phyloP scores from a whole-genome alignment of 2,329 filamentous ascomycete species.

The Fusarium sarcochroum region DNA sequence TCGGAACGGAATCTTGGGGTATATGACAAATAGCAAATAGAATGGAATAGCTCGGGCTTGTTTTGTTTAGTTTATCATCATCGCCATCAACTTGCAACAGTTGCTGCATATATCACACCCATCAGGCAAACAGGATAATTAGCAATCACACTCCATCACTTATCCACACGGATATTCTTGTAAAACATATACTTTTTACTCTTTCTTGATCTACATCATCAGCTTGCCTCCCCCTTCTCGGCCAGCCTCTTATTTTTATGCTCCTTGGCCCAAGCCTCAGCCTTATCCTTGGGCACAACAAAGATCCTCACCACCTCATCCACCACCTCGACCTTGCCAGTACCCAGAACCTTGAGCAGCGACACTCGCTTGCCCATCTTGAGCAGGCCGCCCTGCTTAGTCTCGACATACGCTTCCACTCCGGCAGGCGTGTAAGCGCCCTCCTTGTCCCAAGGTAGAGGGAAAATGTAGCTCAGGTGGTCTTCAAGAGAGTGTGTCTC shows the following conservation, averaged over 20 bases:
- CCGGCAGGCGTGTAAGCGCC: constrained; percentile 73
- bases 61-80: constrained; percentile 9
- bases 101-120: constrained; percentile 17
- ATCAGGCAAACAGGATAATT: constrained; percentile 3
- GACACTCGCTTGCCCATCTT: constrained; percentile 90
- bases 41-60: constrained; percentile 32
- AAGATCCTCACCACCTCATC: constrained; percentile 88
- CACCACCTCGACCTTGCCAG: constrained; percentile 86
- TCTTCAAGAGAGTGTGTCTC: constrained; percentile 82
- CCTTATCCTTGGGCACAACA: constrained; percentile 80
- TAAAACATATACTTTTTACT: constrained; percentile 22
- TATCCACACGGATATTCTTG: constrained; percentile 7
- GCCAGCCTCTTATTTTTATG: constrained; percentile 82
- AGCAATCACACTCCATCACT: constrained; percentile 22
- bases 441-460: constrained; percentile 85
- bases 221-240: constrained; percentile 54
- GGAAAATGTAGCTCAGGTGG: constrained; percentile 88
- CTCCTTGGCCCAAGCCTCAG: constrained; percentile 83
- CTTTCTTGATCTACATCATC: constrained; percentile 10
- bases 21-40: constrained; percentile 39
- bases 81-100: not conserved
- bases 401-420: constrained; percentile 94
- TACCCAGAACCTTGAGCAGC: constrained; percentile 79
- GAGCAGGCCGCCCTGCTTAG: constrained; percentile 80
- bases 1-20: constrained; percentile 18